Conservation (phyloP, 1,139 yeast genomes). For the Hyphopichia fennica region DNA sequence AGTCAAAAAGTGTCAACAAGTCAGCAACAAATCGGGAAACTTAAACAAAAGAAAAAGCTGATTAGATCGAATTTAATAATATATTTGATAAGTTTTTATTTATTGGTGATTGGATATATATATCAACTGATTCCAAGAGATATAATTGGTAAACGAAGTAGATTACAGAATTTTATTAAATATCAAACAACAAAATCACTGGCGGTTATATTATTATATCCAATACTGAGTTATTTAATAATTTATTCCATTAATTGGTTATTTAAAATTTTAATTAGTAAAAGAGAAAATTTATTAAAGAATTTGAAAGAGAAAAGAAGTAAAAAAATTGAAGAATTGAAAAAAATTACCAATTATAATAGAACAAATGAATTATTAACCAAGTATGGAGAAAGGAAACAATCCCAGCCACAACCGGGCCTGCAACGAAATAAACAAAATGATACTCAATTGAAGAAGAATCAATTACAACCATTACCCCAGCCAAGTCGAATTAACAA, state of each 20-base stretch:
- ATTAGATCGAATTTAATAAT: conserved; percentile 15
- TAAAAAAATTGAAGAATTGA: conserved; percentile 69
- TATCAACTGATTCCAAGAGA: conserved; percentile 23
- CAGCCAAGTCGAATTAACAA: not conserved
- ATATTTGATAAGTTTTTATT: conserved; percentile 33
- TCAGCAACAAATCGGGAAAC: conserved; percentile 30
- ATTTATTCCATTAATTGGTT: conserved; percentile 20
- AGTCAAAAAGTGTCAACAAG: conserved; percentile 36
- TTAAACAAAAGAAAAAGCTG: conserved; percentile 15
- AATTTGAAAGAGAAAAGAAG: conserved; percentile 52
- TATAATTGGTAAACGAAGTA: conserved; percentile 14
- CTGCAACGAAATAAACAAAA: not conserved
- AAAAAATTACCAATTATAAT: conserved; percentile 74
- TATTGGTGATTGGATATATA: conserved; percentile 25
- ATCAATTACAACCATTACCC: not conserved
- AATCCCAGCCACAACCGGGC: not conserved
- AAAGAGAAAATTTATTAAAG: conserved; percentile 17
- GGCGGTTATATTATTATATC: conserved; percentile 24
- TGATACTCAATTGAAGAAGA: not conserved
- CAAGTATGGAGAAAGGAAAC: conserved; percentile 50
- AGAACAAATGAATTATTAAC: conserved; percentile 71
- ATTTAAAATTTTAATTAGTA: conserved; percentile 25
- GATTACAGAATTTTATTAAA: conserved; percentile 22
- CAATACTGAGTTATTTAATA: conserved; percentile 24
- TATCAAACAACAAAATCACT: conserved; percentile 22